Evolutionary conservation across 2,329 filamentous ascomycete species (phyloP), one percentile per base, ranked within the genome.

Genomic region (Hymenoscyphus repandus): DNA sequence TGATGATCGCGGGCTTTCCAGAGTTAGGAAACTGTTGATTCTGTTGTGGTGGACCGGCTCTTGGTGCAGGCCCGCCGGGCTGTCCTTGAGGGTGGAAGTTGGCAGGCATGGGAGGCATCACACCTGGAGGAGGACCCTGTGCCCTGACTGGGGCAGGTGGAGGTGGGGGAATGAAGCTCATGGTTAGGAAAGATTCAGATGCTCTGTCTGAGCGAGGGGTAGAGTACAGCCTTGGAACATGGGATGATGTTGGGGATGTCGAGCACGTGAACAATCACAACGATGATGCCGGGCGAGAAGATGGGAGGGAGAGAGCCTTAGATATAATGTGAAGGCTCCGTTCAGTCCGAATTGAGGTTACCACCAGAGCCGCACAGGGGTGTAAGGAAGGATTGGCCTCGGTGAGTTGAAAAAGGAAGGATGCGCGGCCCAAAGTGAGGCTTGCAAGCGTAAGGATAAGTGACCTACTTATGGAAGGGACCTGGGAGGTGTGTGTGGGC

Each of bases 111-210:
- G 34, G 12, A 13, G 15, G 12, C 3, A 45, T 20, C 43, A 31
- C 41, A 47, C 42, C 17, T 36, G 44, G 15, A 49, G 49, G 38
- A 33, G 42, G 46, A 18, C 30, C 31, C 7, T 31, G 45, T 18
- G 39, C 36, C 33, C 43, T 37, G 10, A 33, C 18, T 18, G 44
- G 44, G n/a, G 52, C 47, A 6, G 53, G 47, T 9, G 58, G 58
- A 27, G 54, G 54, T 6, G 54, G 56, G 18, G 54, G 53, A 17
- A 50, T 47, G 15, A n/a, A n/a, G 49, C 13, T 10, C 36, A 39
- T 47, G 22, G 7, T 47, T 17, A 30, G 22, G 33, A 38, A 12
- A 27, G 22, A 27, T 47, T 11, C 13, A 11, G 3, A 42, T 20
- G 39, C 17, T 42, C 7, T 20, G 7, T n/a, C n/a, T 39, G 13